These are phyloP conservation scores for Plasmodium knowlesi DNA, from an alignment of 169 alveolate genomes.

Conservation along the genomic window DNA sequence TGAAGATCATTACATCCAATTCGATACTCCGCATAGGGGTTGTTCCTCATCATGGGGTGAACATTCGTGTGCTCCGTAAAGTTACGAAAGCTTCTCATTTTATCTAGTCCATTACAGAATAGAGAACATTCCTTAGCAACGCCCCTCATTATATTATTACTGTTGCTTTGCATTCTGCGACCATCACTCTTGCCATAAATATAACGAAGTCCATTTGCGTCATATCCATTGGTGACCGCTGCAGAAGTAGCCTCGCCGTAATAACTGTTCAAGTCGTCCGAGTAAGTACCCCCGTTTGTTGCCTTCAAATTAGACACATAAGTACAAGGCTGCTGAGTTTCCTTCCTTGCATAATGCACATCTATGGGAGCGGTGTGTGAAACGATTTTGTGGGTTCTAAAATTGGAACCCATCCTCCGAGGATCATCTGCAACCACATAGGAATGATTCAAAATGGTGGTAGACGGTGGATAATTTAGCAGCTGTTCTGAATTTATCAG, in stretches of 20 bases:
- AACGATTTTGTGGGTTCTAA: not conserved
- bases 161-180: constrained; percentile 1
- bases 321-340: not conserved
- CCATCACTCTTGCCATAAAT: not conserved
- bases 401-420: not conserved
- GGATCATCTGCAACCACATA: not conserved
- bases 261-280: not conserved
- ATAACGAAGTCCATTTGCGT: not conserved
- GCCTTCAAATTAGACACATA: not conserved
- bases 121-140: not conserved
- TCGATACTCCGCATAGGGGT: not conserved
- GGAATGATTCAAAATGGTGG: not conserved
- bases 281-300: not conserved
- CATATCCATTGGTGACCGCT: not conserved
- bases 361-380: not conserved
- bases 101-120: constrained; percentile 11
- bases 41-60: not conserved
- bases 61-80: not conserved
- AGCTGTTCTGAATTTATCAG: not conserved
- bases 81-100: not conserved
- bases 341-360: not conserved
- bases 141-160: not conserved
- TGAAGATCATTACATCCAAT: not conserved
- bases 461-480: not conserved
- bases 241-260: not conserved